These are phyloP conservation scores for Lyophyllum atratum DNA, from an alignment of 768 basidiomycete species.

Conservation along the genomic window DNA sequence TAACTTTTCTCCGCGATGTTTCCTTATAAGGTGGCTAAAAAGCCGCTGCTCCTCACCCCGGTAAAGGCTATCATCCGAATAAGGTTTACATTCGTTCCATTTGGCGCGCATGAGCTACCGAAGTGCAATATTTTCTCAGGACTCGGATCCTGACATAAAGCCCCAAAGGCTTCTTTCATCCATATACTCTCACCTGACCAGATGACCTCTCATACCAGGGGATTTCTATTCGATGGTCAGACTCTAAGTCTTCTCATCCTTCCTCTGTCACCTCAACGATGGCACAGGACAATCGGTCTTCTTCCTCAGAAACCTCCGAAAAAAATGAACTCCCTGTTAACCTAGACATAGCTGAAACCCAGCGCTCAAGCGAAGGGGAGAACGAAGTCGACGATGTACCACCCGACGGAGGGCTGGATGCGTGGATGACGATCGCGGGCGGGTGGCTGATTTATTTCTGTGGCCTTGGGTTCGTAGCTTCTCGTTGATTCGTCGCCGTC, in stretches of 20 bases:
- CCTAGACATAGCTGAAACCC: neutral
- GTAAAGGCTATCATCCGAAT: neutral
- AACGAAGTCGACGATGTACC: neutral
- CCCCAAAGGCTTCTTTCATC: neutral
- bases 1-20: neutral
- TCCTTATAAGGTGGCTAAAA: neutral
- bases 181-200: neutral
- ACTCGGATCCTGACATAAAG: neutral
- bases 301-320: neutral
- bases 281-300: neutral
- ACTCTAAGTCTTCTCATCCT: no score
- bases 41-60: neutral
- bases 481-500: neutral
- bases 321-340: neutral
- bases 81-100: neutral
- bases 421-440: slow-evolving; percentile 16
- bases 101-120: neutral
- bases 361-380: neutral
- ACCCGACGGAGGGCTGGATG: slow-evolving; percentile 12
- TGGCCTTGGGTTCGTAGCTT: slow-evolving; percentile 13
- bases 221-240: neutral
- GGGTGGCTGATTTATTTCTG: slow-evolving; percentile 20
- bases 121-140: neutral
- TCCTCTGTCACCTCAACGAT: neutral
- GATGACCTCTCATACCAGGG: neutral